These are phyloP conservation scores for Edhazardia aedis DNA, from an alignment of 371 early-diverging fungal genomes.

Conservation along the genomic window DNA sequence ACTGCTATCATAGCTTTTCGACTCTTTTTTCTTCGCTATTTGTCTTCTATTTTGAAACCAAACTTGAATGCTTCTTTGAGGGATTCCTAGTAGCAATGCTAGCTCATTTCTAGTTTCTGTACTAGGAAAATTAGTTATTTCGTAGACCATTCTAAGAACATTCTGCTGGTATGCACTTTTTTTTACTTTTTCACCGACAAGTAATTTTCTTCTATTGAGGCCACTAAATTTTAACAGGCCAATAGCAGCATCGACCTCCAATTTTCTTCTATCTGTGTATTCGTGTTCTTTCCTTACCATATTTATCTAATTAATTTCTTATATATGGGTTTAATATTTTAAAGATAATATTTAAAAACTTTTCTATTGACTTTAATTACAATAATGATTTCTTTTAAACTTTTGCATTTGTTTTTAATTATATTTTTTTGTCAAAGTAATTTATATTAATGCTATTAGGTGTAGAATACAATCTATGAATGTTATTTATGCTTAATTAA, in stretches of 20 bases:
- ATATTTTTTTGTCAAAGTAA: no score
- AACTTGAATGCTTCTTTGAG: constrained; percentile 30
- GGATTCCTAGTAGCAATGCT: constrained; percentile 29
- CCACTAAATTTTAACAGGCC: constrained; percentile 3
- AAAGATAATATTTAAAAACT: no score
- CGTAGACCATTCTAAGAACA: not conserved
- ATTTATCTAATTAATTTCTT: no score
- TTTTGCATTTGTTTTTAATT: no score
- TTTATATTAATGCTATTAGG: no score
- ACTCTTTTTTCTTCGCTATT: constrained; percentile 34
- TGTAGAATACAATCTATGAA: no score
- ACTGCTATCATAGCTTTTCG: not conserved
- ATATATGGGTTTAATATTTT: no score
- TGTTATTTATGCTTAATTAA: no score
- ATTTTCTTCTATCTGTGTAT: not conserved
- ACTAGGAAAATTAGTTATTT: constrained; percentile 1
- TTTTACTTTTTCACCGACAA: not conserved
- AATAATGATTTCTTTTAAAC: no score
- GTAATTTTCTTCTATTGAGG: not conserved
- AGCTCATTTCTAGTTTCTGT: constrained; percentile 14
- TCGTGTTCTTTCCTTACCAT: no score
- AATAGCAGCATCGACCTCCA: constrained; percentile 1
- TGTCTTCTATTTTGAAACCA: constrained; percentile 46
- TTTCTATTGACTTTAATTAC: no score
- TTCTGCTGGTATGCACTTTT: constrained; percentile 1